Evolutionary conservation across 805 yeast species (phyloP).

Genomic region (Kregervanrija pseudodelftensis): DNA sequence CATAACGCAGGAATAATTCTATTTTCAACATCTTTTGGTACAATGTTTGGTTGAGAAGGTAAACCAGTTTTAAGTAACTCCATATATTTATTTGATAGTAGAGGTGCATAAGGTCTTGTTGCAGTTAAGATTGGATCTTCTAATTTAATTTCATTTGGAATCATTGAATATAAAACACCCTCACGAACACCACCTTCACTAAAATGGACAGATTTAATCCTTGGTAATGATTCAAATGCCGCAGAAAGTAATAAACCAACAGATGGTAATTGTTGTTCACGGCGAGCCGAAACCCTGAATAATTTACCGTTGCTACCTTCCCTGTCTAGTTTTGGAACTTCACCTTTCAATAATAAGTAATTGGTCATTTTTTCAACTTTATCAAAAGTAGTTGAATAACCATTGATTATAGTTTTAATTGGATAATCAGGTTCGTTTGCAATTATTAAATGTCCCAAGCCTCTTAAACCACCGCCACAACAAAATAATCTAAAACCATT

Average conservation of each 20-base stretch:
- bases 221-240: constrained; percentile 54
- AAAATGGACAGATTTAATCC: constrained; percentile 55
- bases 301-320: constrained; percentile 18
- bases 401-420: constrained; percentile 62
- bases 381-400: constrained; percentile 51
- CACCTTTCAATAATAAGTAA: constrained; percentile 41
- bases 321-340: constrained; percentile 32
- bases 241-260: constrained; percentile 58
- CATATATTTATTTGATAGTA: constrained; percentile 50
- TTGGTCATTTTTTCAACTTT: constrained; percentile 47
- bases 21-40: constrained; percentile 50
- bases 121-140: constrained; percentile 69
- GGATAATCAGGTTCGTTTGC: constrained; percentile 50
- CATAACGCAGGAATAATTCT: constrained; percentile 67
- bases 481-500: constrained; percentile 61
- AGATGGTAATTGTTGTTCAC: constrained; percentile 64
- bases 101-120: constrained; percentile 65
- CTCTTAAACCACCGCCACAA: constrained; percentile 72
- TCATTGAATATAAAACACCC: constrained; percentile 59
- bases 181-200: constrained; percentile 76
- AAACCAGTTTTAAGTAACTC: constrained; percentile 48
- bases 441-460: constrained; percentile 55
- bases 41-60: constrained; percentile 36
- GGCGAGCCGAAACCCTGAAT: constrained; percentile 60
- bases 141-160: constrained; percentile 48